These are phyloP conservation scores for Apiospora phragmitis DNA, from an alignment of 2,329 filamentous ascomycete species.

Conservation along the genomic window DNA sequence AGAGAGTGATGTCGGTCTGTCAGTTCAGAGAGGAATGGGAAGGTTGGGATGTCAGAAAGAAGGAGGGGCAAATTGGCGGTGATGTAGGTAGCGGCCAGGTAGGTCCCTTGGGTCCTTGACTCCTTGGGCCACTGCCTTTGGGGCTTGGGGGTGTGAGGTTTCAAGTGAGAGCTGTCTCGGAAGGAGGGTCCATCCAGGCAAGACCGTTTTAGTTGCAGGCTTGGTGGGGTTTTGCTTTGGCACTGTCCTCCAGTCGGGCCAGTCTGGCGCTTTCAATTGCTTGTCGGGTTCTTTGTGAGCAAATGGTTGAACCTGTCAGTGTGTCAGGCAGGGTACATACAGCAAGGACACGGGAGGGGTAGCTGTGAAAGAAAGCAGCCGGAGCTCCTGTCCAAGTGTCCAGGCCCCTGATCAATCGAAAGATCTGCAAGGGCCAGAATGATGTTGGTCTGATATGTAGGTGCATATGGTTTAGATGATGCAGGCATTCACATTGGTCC, in stretches of 20 bases:
- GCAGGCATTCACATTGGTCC: neutral
- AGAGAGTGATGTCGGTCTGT: slow-evolving; percentile 3
- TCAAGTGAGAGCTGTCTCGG: slow-evolving; percentile 7
- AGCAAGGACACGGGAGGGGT: neutral
- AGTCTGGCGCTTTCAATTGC: neutral
- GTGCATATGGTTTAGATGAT: neutral
- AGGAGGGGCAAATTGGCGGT: slow-evolving; percentile 28
- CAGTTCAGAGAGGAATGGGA: slow-evolving; percentile 4
- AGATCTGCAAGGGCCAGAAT: slow-evolving; percentile 3
- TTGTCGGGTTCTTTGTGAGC: neutral
- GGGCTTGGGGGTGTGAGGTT: neutral
- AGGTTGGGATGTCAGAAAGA: slow-evolving; percentile 15
- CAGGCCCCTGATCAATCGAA: neutral
- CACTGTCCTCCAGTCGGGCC: neutral
- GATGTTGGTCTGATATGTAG: neutral
- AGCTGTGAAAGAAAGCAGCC: neutral
- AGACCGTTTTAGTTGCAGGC: slow-evolving; percentile 11
- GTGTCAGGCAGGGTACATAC: neutral
- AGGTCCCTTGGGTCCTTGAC: neutral
- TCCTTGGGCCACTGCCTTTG: neutral
- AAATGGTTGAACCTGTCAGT: neutral
- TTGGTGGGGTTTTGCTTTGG: slow-evolving; percentile 7
- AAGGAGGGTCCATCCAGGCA: slow-evolving; percentile 7
- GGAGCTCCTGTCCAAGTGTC: neutral
- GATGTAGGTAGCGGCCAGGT: slow-evolving; percentile 19